These are phyloP conservation scores for Amanita jacksonii DNA, from an alignment of 768 basidiomycete species.

Conservation along the genomic window DNA sequence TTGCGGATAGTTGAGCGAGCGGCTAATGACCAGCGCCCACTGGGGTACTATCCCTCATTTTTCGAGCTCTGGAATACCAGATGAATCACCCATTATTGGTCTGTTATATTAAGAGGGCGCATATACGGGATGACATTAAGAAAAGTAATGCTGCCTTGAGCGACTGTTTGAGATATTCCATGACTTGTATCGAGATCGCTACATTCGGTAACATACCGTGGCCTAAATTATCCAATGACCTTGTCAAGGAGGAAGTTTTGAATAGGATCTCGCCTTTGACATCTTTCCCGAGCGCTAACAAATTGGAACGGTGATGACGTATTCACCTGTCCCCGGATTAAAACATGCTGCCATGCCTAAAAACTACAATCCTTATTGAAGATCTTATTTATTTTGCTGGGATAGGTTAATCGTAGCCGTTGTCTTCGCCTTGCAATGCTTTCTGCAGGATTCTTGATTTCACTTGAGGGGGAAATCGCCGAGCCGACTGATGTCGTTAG, in stretches of 20 bases:
- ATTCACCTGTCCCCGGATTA: too few species aligned
- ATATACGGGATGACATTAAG: conserved; percentile 31
- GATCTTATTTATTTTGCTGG: background rate
- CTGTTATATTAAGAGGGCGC: conserved; percentile 51
- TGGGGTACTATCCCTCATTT: background rate
- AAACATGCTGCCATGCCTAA: too few species aligned
- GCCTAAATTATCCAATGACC: conserved; percentile 38
- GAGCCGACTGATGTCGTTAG: conserved; percentile 33
- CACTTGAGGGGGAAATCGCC: conserved; percentile 44
- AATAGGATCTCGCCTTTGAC: conserved; percentile 25
- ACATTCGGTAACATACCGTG: conserved; percentile 56
- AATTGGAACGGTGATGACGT: too few species aligned
- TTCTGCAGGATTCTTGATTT: conserved; percentile 48
- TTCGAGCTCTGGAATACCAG: conserved; percentile 1
- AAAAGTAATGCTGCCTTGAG: conserved; percentile 12
- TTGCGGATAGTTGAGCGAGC: too few species aligned
- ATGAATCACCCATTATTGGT: conserved; percentile 43
- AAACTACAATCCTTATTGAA: background rate
- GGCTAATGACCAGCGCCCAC: background rate
- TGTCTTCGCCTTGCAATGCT: conserved; percentile 55
- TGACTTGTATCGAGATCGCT: conserved; percentile 55
- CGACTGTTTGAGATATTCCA: conserved; percentile 41
- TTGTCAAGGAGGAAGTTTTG: conserved; percentile 41
- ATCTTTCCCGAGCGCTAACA: background rate
- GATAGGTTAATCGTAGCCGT: conserved; percentile 48